Percentiles rank a stretch among this genome's conserved stretches.
These are phyloP conservation scores for Aureobasidium pullulans DNA, from an alignment of 2,329 filamentous ascomycete genomes.

Conservation along the genomic window DNA sequence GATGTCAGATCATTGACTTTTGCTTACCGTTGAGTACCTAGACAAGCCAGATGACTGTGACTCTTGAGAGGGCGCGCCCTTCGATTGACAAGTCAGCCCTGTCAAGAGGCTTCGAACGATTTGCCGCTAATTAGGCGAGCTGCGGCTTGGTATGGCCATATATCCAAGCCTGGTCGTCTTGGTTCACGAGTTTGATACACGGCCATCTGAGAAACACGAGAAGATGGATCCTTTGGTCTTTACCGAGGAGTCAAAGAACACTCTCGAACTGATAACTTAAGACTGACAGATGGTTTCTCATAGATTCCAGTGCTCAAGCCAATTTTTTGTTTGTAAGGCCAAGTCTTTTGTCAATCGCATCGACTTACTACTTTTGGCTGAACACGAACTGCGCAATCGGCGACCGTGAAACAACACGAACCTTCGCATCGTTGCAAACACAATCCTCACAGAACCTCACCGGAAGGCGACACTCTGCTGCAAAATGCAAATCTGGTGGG, in stretches of 20 bases:
- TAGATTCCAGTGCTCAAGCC: neutral
- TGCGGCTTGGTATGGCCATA: conserved; percentile 3
- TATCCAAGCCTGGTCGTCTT: neutral
- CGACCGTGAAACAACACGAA: neutral
- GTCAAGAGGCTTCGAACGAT: neutral
- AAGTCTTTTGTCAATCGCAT: neutral
- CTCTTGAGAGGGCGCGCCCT: conserved; percentile 10
- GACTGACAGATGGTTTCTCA: neutral
- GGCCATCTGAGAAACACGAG: too few relatives aligned
- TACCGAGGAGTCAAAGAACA: too few relatives aligned
- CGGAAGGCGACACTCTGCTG: neutral
- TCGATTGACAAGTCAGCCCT: conserved; percentile 11
- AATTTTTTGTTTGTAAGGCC: neutral
- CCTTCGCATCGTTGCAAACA: neutral
- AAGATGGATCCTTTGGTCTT: too few relatives aligned
- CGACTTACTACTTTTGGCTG: neutral
- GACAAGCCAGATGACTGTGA: conserved; percentile 1
- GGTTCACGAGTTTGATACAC: too few relatives aligned
- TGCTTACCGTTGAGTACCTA: conserved; percentile 12
- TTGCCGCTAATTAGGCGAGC: neutral
- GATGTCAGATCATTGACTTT: conserved; percentile 8
- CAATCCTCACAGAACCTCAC: neutral
- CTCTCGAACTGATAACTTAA: too few relatives aligned
- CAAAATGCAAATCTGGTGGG: too few relatives aligned
- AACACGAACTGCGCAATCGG: neutral